Evolutionary conservation across 495 filamentous ascomycete genomes (phyloP).

Genomic region (Cladorrhinum samala): DNA sequence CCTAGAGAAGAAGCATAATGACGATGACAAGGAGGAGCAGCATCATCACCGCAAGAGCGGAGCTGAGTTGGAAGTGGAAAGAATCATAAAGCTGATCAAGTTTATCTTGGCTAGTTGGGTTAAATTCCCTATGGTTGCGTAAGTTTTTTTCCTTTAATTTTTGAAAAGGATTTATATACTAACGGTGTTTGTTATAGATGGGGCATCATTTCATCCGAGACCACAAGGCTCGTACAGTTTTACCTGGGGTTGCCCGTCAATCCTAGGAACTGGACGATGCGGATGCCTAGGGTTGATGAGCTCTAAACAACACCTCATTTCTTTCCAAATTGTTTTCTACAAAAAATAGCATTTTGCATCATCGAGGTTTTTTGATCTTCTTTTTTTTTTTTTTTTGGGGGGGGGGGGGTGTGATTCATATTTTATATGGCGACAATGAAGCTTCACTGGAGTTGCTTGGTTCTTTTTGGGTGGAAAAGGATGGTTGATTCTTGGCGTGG

Average conservation of each 20-base stretch:
- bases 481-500: too few relatives aligned
- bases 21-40: conserved; percentile 30
- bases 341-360: conserved; percentile 19
- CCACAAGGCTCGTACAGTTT: conserved; percentile 60
- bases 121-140: conserved; percentile 61
- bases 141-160: conserved; percentile 38
- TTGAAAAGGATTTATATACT: conserved; percentile 6
- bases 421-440: too few relatives aligned
- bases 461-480: too few relatives aligned
- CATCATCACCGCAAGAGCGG: conserved; percentile 46
- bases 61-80: conserved; percentile 55
- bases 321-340: background rate
- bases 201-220: conserved; percentile 55
- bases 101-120: conserved; percentile 68
- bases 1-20: conserved; percentile 27
- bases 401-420: too few relatives aligned
- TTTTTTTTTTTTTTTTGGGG: conserved; percentile 3
- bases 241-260: conserved; percentile 74
- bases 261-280: conserved; percentile 61
- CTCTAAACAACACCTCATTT: conserved; percentile 17
- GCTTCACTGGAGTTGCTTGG: too few relatives aligned
- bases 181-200: conserved; percentile 40
- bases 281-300: conserved; percentile 51
- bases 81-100: conserved; percentile 54
- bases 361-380: conserved; percentile 9